phyloP scores from a whole-genome alignment of 176 grass and related monocot genomes.

The Olyra latifolia region DNA sequence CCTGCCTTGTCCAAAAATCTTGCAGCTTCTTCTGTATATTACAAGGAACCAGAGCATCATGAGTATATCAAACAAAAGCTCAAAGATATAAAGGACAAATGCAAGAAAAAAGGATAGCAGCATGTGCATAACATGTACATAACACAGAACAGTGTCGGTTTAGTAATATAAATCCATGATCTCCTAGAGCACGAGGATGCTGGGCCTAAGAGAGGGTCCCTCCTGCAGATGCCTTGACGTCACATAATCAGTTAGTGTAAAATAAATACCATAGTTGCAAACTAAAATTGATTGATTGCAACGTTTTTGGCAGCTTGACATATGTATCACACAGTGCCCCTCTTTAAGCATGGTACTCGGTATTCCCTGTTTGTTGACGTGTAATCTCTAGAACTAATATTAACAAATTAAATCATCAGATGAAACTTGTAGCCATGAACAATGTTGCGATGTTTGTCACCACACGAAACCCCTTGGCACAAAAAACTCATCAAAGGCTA shows the following conservation, averaged over 20 bases:
- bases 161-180: not conserved
- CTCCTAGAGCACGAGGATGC: not conserved
- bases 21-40: constrained; percentile 71
- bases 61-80: constrained; percentile 4
- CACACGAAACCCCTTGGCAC: not conserved
- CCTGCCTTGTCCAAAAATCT: constrained; percentile 67
- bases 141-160: constrained; percentile 5
- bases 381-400: constrained; percentile 7
- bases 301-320: constrained; percentile 3
- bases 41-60: not conserved
- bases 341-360: not conserved
- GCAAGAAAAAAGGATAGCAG: not conserved
- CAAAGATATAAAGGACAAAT: not conserved
- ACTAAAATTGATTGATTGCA: not conserved
- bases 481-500: constrained; percentile 11
- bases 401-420: constrained; percentile 18
- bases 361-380: not conserved
- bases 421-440: not conserved
- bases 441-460: not conserved
- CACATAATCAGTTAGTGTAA: constrained; percentile 10
- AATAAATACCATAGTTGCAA: not conserved
- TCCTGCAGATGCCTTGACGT: not conserved
- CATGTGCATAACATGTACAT: not conserved
- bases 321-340: not conserved
- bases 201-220: not conserved